A percentile compares a stretch with the other conserved stretches of the same genome.
Conservation (phyloP, 805 yeast genomes). For the Hanseniaspora valbyensis region DNA sequence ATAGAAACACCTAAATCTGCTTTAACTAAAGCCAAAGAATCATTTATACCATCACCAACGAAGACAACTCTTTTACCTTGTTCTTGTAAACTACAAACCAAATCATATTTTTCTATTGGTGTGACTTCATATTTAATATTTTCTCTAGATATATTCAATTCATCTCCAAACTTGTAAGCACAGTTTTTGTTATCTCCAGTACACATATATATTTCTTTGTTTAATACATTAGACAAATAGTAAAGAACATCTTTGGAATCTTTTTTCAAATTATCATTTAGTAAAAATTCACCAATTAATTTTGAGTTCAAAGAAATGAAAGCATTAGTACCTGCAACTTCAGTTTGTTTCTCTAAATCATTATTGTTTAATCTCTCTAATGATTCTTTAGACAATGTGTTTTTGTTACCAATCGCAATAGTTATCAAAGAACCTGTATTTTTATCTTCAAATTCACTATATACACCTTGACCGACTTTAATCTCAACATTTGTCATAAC, state of each 20-base stretch:
- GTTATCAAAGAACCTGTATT: slow-evolving; percentile 21
- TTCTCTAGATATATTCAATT: slow-evolving; percentile 52
- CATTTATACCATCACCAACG: slow-evolving; percentile 97
- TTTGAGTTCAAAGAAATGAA: slow-evolving; percentile 48
- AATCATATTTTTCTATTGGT: slow-evolving; percentile 64
- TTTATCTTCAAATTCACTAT: slow-evolving; percentile 22
- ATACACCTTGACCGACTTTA: slow-evolving; percentile 33
- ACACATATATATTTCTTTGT: slow-evolving; percentile 66
- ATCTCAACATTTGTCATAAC: slow-evolving; percentile 22
- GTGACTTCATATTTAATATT: slow-evolving; percentile 65
- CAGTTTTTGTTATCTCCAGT: slow-evolving; percentile 72
- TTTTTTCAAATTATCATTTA: slow-evolving; percentile 56
- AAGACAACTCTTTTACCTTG: slow-evolving; percentile 51
- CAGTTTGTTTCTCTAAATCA: slow-evolving; percentile 18
- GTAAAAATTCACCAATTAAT: slow-evolving; percentile 54
- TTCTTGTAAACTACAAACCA: slow-evolving; percentile 48
- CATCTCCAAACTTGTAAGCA: slow-evolving; percentile 52
- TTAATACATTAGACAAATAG: slow-evolving; percentile 37
- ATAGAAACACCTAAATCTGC: slow-evolving; percentile 87
- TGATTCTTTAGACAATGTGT: slow-evolving; percentile 26
- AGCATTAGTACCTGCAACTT: slow-evolving; percentile 31
- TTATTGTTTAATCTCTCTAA: slow-evolving; percentile 15
- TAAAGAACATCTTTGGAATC: slow-evolving; percentile 54
- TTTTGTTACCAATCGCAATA: slow-evolving; percentile 47
- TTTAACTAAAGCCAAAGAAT: slow-evolving; percentile 87